These are phyloP conservation scores for Circinella umbellata DNA, from an alignment of 371 early-diverging fungal species.

Conservation along the genomic window DNA sequence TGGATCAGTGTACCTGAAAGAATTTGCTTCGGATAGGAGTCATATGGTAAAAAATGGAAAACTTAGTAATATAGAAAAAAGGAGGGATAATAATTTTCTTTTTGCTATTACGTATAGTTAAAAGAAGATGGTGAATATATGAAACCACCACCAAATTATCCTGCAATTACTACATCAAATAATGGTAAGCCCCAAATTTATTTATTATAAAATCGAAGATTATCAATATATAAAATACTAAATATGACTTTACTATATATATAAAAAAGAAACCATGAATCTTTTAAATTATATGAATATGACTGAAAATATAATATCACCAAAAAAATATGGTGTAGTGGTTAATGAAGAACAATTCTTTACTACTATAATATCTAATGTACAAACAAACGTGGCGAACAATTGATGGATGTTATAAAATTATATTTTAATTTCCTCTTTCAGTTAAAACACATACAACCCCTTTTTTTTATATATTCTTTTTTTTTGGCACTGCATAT, in stretches of 20 bases:
- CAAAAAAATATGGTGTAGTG: slow-evolving; percentile 25
- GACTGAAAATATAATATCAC: slow-evolving; percentile 10
- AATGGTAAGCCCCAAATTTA: background rate
- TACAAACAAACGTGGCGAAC: background rate
- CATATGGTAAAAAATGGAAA: slow-evolving; percentile 40
- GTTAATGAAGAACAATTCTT: slow-evolving; percentile 18
- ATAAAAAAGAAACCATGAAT: slow-evolving; percentile 17
- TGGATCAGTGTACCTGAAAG: slow-evolving; percentile 28
- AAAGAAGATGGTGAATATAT: slow-evolving; percentile 28
- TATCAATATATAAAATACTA: no score
- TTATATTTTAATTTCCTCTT: background rate
- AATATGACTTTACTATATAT: no score
- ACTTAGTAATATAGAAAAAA: background rate
- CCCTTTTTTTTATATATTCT: background rate
- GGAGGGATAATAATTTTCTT: background rate
- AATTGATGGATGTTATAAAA: background rate
- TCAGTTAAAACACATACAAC: background rate
- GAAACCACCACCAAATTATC: slow-evolving; percentile 37
- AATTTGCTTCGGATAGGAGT: slow-evolving; percentile 46
- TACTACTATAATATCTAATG: background rate
- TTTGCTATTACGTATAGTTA: slow-evolving; percentile 18
- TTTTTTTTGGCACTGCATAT: background rate
- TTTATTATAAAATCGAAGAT: no score
- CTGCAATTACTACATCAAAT: slow-evolving; percentile 25
- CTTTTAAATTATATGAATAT: slow-evolving; percentile 29